A percentile compares a stretch with the other conserved stretches of the same genome.
Conservation (phyloP, 2,329 filamentous ascomycete genomes). For the Fusarium sp. region DNA sequence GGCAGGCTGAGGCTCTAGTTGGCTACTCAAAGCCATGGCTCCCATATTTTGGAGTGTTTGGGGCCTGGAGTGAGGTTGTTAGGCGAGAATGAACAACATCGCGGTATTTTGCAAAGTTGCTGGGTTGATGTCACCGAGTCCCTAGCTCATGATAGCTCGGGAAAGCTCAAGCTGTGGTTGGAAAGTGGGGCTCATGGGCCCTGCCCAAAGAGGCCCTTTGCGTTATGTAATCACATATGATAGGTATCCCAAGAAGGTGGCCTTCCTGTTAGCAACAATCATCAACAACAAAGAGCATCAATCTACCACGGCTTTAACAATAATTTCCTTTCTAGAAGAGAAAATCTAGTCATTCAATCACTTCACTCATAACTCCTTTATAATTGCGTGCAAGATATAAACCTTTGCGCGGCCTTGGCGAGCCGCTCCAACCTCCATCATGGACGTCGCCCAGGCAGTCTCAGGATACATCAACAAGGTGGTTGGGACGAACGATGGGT, state of each 20-base stretch:
- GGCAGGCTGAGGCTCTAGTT: not conserved
- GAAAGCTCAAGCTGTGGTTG: conserved; percentile 5
- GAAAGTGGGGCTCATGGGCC: conserved; percentile 7
- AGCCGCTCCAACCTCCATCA: conserved; percentile 54
- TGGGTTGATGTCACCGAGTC: conserved; percentile 29
- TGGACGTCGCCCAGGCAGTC: conserved; percentile 95
- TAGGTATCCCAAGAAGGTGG: conserved; percentile 16
- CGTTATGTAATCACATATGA: conserved; percentile 36
- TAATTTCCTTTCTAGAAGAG: not conserved
- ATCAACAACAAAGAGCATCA: conserved; percentile 2
- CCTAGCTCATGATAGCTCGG: conserved; percentile 18
- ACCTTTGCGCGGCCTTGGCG: conserved; percentile 18
- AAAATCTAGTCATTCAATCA: not conserved
- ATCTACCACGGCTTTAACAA: conserved; percentile 1
- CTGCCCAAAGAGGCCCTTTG: not conserved
- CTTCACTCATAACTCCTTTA: not conserved
- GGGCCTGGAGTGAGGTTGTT: not conserved
- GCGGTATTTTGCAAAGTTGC: conserved; percentile 4
- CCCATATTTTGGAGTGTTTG: not conserved
- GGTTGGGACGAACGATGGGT: conserved; percentile 75
- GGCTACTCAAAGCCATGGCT: not conserved
- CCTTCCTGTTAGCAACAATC: conserved; percentile 26
- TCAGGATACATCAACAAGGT: conserved; percentile 97
- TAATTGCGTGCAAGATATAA: conserved; percentile 3
- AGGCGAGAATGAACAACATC: conserved; percentile 4